These are phyloP conservation scores for Biancaea sappan DNA, from an alignment of 306 rosid genomes.

Conservation along the genomic window DNA sequence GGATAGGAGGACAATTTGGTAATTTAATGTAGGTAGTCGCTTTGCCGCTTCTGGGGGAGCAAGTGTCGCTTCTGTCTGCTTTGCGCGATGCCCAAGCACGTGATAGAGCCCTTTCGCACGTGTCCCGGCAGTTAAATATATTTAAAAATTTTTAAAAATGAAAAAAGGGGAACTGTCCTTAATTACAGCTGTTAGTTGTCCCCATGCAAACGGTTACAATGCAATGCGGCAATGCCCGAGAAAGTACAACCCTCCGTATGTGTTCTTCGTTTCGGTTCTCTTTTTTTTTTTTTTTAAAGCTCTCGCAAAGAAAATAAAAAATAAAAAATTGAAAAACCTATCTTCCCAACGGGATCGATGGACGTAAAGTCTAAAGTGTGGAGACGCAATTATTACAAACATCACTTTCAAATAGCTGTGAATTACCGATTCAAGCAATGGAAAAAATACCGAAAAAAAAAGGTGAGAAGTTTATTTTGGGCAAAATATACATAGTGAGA, in stretches of 20 bases:
- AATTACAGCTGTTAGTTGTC: slow-evolving; percentile 49
- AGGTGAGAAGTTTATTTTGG: not conserved
- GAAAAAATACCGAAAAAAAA: not conserved
- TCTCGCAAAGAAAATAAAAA: not conserved
- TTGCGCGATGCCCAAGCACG: slow-evolving; percentile 39
- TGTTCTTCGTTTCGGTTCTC: slow-evolving; percentile 1
- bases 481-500: not conserved
- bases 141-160: not conserved
- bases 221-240: too few relatives aligned
- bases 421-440: not conserved
- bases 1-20: not conserved
- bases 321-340: too few relatives aligned
- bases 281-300: not conserved
- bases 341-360: too few relatives aligned
- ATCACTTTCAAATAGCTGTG: slow-evolving; percentile 38
- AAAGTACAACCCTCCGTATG: slow-evolving; percentile 43
- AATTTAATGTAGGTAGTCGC: not conserved
- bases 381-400: slow-evolving; percentile 20
- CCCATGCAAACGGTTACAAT: slow-evolving; percentile 39
- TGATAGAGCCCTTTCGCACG: slow-evolving; percentile 44
- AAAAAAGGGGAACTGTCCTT: not conserved
- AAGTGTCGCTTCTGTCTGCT: slow-evolving; percentile 64
- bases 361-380: not conserved
- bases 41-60: slow-evolving; percentile 57
- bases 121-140: slow-evolving; percentile 8